phyloP scores from a whole-genome alignment of 257 asterid species.

The Eucommia ulmoides region DNA sequence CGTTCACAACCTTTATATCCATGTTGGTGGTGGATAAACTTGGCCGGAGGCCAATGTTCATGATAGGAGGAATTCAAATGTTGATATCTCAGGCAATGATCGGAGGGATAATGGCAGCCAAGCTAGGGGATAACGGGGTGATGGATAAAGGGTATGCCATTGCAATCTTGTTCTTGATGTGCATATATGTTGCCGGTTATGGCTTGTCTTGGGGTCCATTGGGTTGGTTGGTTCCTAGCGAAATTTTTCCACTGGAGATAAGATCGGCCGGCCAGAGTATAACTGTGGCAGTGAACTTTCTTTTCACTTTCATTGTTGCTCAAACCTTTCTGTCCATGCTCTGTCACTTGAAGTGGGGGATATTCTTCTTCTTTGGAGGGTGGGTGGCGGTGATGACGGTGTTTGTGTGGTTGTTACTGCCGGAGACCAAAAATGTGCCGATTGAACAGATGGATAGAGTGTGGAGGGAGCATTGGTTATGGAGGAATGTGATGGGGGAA shows the following conservation, averaged over 20 bases:
- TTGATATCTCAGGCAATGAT: conserved; percentile 14
- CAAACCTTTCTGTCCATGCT: conserved; percentile 37
- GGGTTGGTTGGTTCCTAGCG: conserved; percentile 41
- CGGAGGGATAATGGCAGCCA: conserved; percentile 25
- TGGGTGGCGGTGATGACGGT: conserved; percentile 39
- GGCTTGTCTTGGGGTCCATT: conserved; percentile 48
- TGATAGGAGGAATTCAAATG: conserved; percentile 27
- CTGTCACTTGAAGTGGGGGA: conserved; percentile 34
- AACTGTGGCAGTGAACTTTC: conserved; percentile 19
- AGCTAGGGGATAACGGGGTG: conserved; percentile 29
- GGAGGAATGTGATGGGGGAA: conserved; percentile 16
- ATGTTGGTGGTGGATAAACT: conserved; percentile 22
- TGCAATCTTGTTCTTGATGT: conserved; percentile 15
- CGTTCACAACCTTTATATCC: conserved; percentile 14
- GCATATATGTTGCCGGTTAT: conserved; percentile 31
- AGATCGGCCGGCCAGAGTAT: conserved; percentile 48
- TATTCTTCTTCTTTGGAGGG: conserved; percentile 39
- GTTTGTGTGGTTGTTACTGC: conserved; percentile 22
- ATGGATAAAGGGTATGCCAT: conserved; percentile 14
- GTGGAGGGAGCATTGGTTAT: conserved; percentile 38
- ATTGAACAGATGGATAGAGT: conserved; percentile 31
- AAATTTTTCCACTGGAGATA: conserved; percentile 38
- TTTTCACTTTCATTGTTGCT: conserved; percentile 28
- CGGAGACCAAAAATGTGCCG: conserved; percentile 40
- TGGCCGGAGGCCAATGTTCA: conserved; percentile 23